These are phyloP conservation scores for Heliamphora pulchella DNA, from an alignment of 179 eudicot genomes.

Conservation along the genomic window DNA sequence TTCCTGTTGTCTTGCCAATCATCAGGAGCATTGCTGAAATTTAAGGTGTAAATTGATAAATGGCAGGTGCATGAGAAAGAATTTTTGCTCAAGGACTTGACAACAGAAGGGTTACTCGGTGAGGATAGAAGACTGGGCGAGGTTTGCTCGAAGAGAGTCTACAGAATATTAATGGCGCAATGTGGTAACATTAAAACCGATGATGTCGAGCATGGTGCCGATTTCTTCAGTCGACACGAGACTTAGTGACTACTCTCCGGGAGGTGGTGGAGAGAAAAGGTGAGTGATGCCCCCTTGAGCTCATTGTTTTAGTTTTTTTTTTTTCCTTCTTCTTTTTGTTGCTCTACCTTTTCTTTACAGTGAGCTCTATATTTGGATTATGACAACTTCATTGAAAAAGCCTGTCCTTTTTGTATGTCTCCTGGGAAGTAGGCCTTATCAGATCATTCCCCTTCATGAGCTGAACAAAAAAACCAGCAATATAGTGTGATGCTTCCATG, in stretches of 20 bases:
- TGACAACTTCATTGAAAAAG: neutral
- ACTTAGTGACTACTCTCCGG: neutral
- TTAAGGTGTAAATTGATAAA: neutral
- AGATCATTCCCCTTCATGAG: no score
- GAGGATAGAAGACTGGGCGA: slow-evolving; percentile 68
- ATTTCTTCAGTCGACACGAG: slow-evolving; percentile 35
- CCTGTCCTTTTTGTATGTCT: no score
- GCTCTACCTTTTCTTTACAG: neutral
- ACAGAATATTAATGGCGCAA: slow-evolving; percentile 79
- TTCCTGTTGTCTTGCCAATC: neutral
- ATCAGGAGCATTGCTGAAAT: neutral
- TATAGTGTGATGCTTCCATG: no score
- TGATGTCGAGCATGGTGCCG: slow-evolving; percentile 78
- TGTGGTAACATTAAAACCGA: slow-evolving; percentile 57
- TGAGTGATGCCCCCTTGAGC: neutral
- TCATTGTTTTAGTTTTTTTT: neutral
- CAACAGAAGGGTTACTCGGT: slow-evolving; percentile 46
- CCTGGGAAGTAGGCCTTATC: no score
- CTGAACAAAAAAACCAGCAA: no score
- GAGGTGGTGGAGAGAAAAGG: neutral
- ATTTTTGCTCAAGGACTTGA: slow-evolving; percentile 67
- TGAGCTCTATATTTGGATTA: neutral
- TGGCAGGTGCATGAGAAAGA: slow-evolving; percentile 79
- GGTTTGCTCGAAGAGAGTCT: slow-evolving; percentile 89
- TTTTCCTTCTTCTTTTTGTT: no score